phyloP scores from a whole-genome alignment of 305 asterid species.

The Ajuga reptans region DNA sequence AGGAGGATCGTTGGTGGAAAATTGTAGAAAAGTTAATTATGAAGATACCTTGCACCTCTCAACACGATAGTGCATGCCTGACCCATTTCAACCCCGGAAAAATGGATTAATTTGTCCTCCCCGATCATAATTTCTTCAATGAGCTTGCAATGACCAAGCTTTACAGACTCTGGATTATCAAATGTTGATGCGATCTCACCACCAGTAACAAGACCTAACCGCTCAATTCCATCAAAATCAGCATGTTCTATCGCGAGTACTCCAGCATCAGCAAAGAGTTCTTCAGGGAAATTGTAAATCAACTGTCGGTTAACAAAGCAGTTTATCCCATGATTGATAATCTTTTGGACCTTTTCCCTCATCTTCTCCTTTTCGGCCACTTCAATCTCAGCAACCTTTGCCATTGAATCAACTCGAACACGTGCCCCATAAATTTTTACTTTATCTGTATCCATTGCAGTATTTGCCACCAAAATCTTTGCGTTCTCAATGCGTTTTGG shows the following conservation, averaged over 20 bases:
- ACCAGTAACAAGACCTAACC: constrained; percentile 84
- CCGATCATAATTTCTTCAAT: constrained; percentile 97
- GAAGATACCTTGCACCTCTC: constrained; percentile 79
- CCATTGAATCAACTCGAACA: constrained; percentile 97
- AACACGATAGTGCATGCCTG: constrained; percentile 90
- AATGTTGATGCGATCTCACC: constrained; percentile 96
- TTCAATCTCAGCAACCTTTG: constrained; percentile 96
- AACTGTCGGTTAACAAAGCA: constrained; percentile 94
- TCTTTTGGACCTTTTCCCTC: constrained; percentile 90
- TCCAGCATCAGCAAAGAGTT: constrained; percentile 90
- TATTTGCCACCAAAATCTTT: constrained; percentile 82
- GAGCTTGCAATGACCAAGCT: constrained; percentile 81
- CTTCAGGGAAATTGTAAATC: constrained; percentile 95
- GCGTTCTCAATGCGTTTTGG: constrained; percentile 90
- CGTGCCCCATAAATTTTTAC: constrained; percentile 95
- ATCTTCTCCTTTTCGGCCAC: constrained; percentile 81
- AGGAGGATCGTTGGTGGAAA: background rate
- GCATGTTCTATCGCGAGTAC: constrained; percentile 97
- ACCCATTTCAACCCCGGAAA: constrained; percentile 88
- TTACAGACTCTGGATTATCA: constrained; percentile 88
- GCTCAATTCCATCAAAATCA: constrained; percentile 91
- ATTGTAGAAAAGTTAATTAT: background rate
- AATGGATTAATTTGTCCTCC: constrained; percentile 83
- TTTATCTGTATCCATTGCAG: constrained; percentile 92
- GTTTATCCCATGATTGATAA: constrained; percentile 81